A percentile compares a stretch with the other conserved stretches of the same genome.
Evolutionary conservation across 306 rosid genomes (phyloP).

Genomic region (Sphenostylis stenocarpa): DNA sequence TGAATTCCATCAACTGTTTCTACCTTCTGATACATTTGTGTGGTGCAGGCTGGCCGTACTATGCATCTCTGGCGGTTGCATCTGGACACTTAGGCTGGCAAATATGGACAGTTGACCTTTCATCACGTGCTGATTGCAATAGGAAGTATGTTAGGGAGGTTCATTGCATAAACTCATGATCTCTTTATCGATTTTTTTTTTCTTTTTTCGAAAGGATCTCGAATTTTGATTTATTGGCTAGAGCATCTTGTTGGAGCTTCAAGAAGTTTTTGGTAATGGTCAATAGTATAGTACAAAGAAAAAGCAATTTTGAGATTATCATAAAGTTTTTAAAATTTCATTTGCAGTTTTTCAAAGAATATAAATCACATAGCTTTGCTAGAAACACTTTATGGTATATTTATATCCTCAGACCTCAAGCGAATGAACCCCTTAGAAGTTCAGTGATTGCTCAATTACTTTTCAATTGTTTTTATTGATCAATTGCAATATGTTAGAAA

Average conservation of each 20-base stretch:
- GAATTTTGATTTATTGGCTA: conserved; percentile 9
- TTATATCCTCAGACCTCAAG: not conserved
- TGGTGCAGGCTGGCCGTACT: conserved; percentile 83
- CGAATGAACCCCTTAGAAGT: not conserved
- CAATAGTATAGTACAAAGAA: conserved; percentile 5
- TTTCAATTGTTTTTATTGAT: not conserved
- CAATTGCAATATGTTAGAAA: not conserved
- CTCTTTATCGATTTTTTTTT: too few relatives aligned
- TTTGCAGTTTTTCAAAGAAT: not conserved
- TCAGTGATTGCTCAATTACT: conserved; percentile 10
- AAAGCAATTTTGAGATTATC: not conserved
- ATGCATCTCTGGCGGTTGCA: conserved; percentile 70
- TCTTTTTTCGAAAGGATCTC: conserved; percentile 1
- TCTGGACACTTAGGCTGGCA: conserved; percentile 93
- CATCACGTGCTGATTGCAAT: conserved; percentile 79
- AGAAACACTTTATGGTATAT: not conserved
- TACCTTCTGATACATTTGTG: conserved; percentile 19
- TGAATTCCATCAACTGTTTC: conserved; percentile 14
- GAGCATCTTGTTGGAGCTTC: conserved; percentile 19
- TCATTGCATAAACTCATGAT: conserved; percentile 17
- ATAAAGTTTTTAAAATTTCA: not conserved
- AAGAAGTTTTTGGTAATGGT: conserved; percentile 6
- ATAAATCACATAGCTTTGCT: conserved; percentile 4
- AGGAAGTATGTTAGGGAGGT: conserved; percentile 55
- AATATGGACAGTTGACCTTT: conserved; percentile 71